Evolutionary conservation across 495 filamentous ascomycete species (phyloP), one percentile per base, ranked within the genome.

Genomic region (Lepraria neglecta): DNA sequence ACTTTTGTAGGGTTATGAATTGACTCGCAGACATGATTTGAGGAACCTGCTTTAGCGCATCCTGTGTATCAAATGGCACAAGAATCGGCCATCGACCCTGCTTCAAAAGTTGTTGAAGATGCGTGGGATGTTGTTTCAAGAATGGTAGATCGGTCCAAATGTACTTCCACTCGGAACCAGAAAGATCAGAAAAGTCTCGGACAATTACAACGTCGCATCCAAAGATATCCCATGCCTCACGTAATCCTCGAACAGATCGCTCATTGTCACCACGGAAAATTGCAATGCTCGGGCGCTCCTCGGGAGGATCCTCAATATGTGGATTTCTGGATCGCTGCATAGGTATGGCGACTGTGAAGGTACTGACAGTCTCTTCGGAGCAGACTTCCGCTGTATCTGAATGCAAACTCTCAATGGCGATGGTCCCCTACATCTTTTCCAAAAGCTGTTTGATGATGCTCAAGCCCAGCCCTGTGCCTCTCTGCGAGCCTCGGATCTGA

Each of bases 361-460:
- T 66, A 47, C 61, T 68, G 14, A 66, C 68, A 51, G 47, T 68
- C n/a, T 60, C 50, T 52, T 45, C 63, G 31, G 63, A 47, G 33
- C 58, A 57, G 15, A 68, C 52, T 24, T 50, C 51, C 40, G 54
- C 61, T 42, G 45, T 55, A 60, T 68, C 64, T 33, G 61, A 43
- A 57, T 69, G 63, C 27, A 80, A 73, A 58, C 83, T 87, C 11
- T 76, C 73, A 11, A 91, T 76, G 3, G 80, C 75, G 42, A 91
- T 80, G 4, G 75, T 71, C 0, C 88, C 84, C 6, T 77, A 76
- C 2, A 91, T 73, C 42, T 77, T 78, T 33, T 73, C 76, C 5
- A 88, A 75, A 11, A 91, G 78, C 55, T 88, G 84, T 24, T 80
- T 80, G 0, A 89, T 83, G 53, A 91, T 84, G 47, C 80, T 83